These are phyloP conservation scores for Lasiodiplodia sp. DNA, from an alignment of 2,329 filamentous ascomycete species.

Conservation along the genomic window DNA sequence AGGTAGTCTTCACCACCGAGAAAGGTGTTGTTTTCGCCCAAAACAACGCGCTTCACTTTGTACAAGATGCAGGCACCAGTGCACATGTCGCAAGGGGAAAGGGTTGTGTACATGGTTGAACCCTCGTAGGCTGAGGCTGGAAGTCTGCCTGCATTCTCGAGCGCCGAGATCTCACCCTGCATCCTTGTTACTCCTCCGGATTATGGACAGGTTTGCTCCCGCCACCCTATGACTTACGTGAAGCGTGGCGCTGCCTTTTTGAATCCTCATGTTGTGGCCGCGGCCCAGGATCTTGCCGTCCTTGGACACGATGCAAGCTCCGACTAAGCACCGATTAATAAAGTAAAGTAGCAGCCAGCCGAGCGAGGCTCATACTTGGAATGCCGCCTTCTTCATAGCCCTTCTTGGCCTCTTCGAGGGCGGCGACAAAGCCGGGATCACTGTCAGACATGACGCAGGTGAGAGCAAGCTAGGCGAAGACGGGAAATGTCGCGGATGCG, in stretches of 20 bases:
- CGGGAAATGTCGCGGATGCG: neutral
- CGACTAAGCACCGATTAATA: slow-evolving; percentile 42
- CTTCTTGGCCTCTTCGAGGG: slow-evolving; percentile 64
- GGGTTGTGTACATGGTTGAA: slow-evolving; percentile 83
- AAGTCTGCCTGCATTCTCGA: slow-evolving; percentile 76
- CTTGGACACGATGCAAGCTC: slow-evolving; percentile 69
- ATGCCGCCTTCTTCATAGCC: slow-evolving; percentile 65
- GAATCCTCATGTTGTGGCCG: slow-evolving; percentile 79
- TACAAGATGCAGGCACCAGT: slow-evolving; percentile 80
- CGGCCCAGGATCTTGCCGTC: slow-evolving; percentile 74
- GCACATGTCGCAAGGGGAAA: slow-evolving; percentile 84
- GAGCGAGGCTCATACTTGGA: slow-evolving; percentile 44
- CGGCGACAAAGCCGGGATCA: slow-evolving; percentile 61
- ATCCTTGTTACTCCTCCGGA: neutral
- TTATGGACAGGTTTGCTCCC: slow-evolving; percentile 28
- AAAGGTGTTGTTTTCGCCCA: slow-evolving; percentile 76
- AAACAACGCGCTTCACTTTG: slow-evolving; percentile 75
- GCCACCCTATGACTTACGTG: slow-evolving; percentile 61
- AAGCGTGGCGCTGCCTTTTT: slow-evolving; percentile 73
- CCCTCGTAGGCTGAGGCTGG: slow-evolving; percentile 72
- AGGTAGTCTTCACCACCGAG: slow-evolving; percentile 76
- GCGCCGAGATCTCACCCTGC: slow-evolving; percentile 77
- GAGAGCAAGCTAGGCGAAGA: neutral
- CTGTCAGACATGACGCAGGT: slow-evolving; percentile 35
- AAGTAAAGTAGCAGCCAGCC: slow-evolving; percentile 32